Percentiles rank a stretch among this genome's conserved stretches.
Evolutionary conservation across 148 eudicot species (phyloP).

Genomic region (Silene latifolia): DNA sequence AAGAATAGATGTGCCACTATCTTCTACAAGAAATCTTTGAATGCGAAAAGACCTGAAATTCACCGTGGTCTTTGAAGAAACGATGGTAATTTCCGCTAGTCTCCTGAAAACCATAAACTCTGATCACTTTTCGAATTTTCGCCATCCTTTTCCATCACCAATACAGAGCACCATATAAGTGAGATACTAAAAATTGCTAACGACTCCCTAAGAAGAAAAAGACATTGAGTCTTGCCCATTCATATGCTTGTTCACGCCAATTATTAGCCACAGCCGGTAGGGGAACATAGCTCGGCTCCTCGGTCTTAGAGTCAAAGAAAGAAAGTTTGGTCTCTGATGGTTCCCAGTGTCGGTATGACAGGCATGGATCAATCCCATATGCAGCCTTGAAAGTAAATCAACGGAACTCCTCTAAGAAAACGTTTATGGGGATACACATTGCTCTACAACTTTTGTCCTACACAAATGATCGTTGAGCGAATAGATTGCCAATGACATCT

Average conservation of each 20-base stretch:
- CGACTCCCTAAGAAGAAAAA: not conserved
- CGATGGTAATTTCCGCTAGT: not conserved
- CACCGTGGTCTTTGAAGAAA: not conserved
- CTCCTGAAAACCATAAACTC: not conserved
- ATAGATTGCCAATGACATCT: not conserved
- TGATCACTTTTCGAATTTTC: too few relatives aligned
- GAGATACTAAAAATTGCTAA: not conserved
- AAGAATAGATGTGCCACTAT: not conserved
- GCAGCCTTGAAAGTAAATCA: not conserved
- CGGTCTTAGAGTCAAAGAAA: not conserved
- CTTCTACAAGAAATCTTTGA: not conserved
- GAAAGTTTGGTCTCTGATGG: not conserved
- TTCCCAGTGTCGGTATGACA: too few relatives aligned
- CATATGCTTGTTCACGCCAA: too few relatives aligned
- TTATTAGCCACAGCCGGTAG: not conserved
- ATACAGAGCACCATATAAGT: not conserved
- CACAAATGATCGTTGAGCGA: not conserved
- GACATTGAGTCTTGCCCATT: not conserved
- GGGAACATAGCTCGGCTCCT: not conserved
- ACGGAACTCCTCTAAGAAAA: too few relatives aligned
- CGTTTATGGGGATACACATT: too few relatives aligned
- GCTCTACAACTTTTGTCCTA: not conserved
- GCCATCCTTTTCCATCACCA: not conserved
- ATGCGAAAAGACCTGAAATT: not conserved
- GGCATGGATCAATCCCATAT: not conserved